Evolutionary conservation across 208 protist genomes (phyloP).

Genomic region (Herpetomonas muscarum): DNA sequence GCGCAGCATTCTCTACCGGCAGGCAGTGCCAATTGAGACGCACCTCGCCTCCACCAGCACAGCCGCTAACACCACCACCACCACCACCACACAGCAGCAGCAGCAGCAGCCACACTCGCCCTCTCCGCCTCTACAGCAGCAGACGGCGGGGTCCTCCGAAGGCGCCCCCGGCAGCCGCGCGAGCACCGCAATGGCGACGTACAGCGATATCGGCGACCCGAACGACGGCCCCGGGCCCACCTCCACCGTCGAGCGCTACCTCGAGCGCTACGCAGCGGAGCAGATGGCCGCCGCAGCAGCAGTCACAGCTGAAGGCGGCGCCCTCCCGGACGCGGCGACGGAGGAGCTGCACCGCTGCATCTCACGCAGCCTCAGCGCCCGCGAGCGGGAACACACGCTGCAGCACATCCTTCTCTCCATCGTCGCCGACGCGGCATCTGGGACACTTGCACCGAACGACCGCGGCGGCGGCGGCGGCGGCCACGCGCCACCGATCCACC

Average conservation of each 20-base stretch:
- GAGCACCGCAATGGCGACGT: too few species aligned
- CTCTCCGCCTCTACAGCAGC: too few species aligned
- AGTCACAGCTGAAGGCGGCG: constrained; percentile 9
- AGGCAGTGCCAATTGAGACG: not conserved
- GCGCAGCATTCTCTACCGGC: not conserved
- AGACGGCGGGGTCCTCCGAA: too few species aligned
- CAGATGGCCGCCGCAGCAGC: not conserved
- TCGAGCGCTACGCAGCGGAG: not conserved
- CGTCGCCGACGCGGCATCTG: constrained; percentile 15
- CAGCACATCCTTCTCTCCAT: constrained; percentile 38
- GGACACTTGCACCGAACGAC: not conserved
- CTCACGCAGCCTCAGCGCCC: constrained; percentile 41
- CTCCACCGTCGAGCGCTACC: too few species aligned
- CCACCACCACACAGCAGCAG: too few species aligned
- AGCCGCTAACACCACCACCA: not conserved
- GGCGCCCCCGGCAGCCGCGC: too few species aligned
- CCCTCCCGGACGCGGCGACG: constrained; percentile 3
- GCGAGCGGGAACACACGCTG: constrained; percentile 44
- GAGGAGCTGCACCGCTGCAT: constrained; percentile 32
- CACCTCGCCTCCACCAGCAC: not conserved
- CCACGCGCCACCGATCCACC: not conserved
- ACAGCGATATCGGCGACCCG: too few species aligned
- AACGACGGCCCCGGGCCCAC: too few species aligned
- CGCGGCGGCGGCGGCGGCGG: not conserved
- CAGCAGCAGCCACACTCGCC: too few species aligned